Evolutionary conservation across 352 stramenopile genomes (phyloP).

Genomic region (Globisporangium canariense): DNA sequence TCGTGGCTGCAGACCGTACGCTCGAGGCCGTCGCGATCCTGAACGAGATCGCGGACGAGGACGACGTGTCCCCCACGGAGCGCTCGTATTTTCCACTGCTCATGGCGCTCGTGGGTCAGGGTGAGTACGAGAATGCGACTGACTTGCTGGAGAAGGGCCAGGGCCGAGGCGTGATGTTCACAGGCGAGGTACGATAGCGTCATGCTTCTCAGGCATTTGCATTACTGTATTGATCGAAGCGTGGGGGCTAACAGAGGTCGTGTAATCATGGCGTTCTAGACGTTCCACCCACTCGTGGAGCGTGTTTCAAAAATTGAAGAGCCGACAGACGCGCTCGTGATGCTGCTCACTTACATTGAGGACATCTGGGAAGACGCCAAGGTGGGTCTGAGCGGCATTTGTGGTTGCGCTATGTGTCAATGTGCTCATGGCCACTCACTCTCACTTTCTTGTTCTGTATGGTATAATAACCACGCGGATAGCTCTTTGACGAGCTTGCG

Average conservation of each 20-base stretch:
- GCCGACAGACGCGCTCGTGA: constrained; percentile 49
- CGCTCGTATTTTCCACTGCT: constrained; percentile 46
- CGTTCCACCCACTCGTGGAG: constrained; percentile 52
- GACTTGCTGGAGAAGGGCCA: constrained; percentile 41
- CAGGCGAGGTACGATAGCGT: constrained; percentile 23
- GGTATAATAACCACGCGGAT: not conserved
- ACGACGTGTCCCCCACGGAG: constrained; percentile 47
- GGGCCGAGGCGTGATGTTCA: constrained; percentile 48
- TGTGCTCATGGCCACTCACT: no score
- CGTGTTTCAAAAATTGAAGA: constrained; percentile 41
- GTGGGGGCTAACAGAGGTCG: not conserved
- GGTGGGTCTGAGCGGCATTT: constrained; percentile 18
- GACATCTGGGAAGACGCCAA: constrained; percentile 66
- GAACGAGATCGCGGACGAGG: constrained; percentile 35
- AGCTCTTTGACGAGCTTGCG: constrained; percentile 32
- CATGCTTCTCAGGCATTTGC: not conserved
- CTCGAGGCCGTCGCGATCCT: constrained; percentile 54
- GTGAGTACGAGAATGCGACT: constrained; percentile 41
- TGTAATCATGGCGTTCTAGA: constrained; percentile 17
- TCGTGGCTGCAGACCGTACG: constrained; percentile 39
- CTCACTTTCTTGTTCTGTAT: no score
- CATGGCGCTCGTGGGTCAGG: constrained; percentile 31
- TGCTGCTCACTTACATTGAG: constrained; percentile 61
- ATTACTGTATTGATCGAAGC: not conserved
- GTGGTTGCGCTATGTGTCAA: not conserved